Conservation (phyloP, 164 flowering plant species). For the Vitis labrusca region DNA sequence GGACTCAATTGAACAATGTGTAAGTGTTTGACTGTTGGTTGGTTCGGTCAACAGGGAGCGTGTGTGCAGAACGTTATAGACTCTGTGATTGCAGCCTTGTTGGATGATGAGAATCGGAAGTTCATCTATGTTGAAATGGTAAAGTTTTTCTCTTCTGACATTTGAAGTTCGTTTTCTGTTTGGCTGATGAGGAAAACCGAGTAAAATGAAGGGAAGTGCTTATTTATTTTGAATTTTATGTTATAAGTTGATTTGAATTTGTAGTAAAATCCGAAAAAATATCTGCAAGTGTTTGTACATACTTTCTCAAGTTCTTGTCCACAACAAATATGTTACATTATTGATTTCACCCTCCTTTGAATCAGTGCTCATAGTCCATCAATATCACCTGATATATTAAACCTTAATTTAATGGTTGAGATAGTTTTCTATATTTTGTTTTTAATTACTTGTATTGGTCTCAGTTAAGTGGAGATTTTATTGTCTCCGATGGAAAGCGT, state of each 20-base stretch:
- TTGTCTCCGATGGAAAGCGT: too few species aligned
- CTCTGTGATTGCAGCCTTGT: slow-evolving; percentile 48
- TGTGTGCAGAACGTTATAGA: slow-evolving; percentile 69
- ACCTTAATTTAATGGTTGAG: neutral
- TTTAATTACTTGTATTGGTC: neutral
- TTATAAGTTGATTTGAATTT: too few species aligned
- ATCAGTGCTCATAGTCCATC: neutral
- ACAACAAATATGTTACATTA: too few species aligned
- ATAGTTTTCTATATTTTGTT: neutral
- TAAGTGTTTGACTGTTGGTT: neutral
- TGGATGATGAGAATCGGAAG: slow-evolving; percentile 60
- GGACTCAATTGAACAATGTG: slow-evolving; percentile 5
- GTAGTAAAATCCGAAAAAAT: too few species aligned
- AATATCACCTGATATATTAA: neutral
- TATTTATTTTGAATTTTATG: neutral
- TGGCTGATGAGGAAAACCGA: neutral
- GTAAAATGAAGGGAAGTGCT: neutral
- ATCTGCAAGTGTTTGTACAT: neutral
- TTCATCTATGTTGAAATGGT: slow-evolving; percentile 65
- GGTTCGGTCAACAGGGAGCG: slow-evolving; percentile 44
- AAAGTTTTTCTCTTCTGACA: neutral
- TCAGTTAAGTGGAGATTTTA: neutral
- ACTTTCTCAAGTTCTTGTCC: neutral
- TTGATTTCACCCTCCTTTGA: neutral
- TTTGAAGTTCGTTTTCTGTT: neutral